Evolutionary conservation across 2,329 filamentous ascomycete genomes (phyloP).

Genomic region (Ophiobolus disseminans): DNA sequence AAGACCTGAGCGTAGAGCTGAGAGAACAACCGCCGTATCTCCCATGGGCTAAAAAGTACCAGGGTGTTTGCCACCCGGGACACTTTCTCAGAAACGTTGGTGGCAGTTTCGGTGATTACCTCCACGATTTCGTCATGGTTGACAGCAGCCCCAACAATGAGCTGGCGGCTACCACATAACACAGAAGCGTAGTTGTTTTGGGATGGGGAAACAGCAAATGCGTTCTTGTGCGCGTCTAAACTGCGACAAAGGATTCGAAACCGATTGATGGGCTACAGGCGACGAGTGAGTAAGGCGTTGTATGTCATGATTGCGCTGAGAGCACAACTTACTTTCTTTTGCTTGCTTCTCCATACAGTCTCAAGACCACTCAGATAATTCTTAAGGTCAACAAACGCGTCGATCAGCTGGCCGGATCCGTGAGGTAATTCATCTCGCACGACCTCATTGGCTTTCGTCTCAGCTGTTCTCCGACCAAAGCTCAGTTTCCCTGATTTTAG

Average conservation of each 20-base stretch:
- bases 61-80: slow-evolving; percentile 5
- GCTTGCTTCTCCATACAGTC: slow-evolving; percentile 7
- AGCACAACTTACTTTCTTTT: not conserved
- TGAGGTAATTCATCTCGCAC: not conserved
- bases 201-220: slow-evolving; percentile 12
- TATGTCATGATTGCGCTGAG: not conserved
- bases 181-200: slow-evolving; percentile 15
- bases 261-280: not conserved
- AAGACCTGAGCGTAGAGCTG: slow-evolving; percentile 16
- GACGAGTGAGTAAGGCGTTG: not conserved
- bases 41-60: slow-evolving; percentile 1
- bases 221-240: slow-evolving; percentile 11
- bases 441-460: not conserved
- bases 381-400: too few relatives aligned
- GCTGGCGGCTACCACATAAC: slow-evolving; percentile 9
- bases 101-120: slow-evolving; percentile 4
- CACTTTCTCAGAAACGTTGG: slow-evolving; percentile 11
- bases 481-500: not conserved
- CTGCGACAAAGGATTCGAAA: slow-evolving; percentile 9
- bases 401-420: slow-evolving; percentile 1
- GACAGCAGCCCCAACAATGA: slow-evolving; percentile 11
- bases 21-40: slow-evolving; percentile 8
- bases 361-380: slow-evolving; percentile 1
- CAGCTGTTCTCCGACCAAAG: not conserved
- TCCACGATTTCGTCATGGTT: slow-evolving; percentile 15